Base-by-base conservation (phyloP, 768 basidiomycete genomes). In the Tulasnella calospora region DNA sequence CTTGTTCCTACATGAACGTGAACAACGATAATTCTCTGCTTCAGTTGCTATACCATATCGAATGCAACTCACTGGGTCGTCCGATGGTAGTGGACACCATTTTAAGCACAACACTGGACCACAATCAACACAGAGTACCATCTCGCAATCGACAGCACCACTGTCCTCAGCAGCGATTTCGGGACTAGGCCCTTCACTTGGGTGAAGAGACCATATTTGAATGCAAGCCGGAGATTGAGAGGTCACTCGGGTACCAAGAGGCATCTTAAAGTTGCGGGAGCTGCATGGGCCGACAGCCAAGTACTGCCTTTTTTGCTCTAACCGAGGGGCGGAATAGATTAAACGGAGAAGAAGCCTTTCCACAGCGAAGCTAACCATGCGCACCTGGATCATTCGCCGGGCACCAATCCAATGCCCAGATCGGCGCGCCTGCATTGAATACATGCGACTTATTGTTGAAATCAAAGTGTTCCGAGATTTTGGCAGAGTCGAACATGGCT, bases 391-490 rank as follows among this genome's bases (percentile, higher is more conserved):
- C 84, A 79, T 92, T 88, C 33, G 91, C 89, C 3, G 98, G 97
- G 83, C 95, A 96, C 96, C 96, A 99, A 80, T 96, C 95, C 46
- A 97, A 82, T 2, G 91, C 94, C 91, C 93, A 94, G n/a, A 94
- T 92, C 0, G 94, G 92, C 3, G 92, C 93, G 8, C 98, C 98
- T 0, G 93, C 92, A 80, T 92, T 94, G 84, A 98, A 92, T 1
- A 97, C 86, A 79, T 92, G 88, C 0, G 92, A 87, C 90, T 51
- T 87, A 88, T 2, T 89, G 85, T 13, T 91, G 84, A 30, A 19
- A 80, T 95, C 81, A 13, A 27, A 77, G 55, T 41, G 80, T 10
- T 41, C 73, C 69, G 47, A 55, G 74, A 79, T 23, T 71, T 73
- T 72, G 36, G 21, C 27, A 17, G 61, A 67, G 61, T 67, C 61